Conservation (phyloP, 2,329 filamentous ascomycete species). For the Aspergillus clavatus region DNA sequence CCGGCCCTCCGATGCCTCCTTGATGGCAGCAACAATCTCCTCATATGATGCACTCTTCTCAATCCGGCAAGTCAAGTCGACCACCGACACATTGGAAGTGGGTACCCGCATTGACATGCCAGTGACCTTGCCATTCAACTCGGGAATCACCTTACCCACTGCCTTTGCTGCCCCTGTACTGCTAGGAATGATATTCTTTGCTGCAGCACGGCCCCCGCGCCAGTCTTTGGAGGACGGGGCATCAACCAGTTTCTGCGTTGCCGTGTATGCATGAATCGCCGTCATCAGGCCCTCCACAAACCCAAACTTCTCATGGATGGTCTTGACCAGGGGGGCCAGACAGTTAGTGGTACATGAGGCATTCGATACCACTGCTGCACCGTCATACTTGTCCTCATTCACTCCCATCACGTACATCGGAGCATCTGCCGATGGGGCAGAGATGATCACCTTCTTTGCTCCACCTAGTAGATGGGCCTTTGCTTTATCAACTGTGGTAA, state of each 20-base stretch:
- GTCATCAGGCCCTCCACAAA: constrained; percentile 99
- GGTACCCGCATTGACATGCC: constrained; percentile 99
- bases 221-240: constrained; percentile 98
- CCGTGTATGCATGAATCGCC: constrained; percentile 99
- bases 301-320: constrained; percentile 96
- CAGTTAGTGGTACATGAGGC: constrained; percentile 99
- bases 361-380: constrained; percentile 93
- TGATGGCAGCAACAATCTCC: constrained; percentile 87
- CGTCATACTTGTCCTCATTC: constrained; percentile 92
- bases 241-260: constrained; percentile 99
- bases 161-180: constrained; percentile 99
- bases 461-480: constrained; percentile 89
- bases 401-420: constrained; percentile 99
- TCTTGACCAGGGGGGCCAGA: constrained; percentile 98
- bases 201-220: constrained; percentile 97
- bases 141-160: constrained; percentile 98
- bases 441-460: constrained; percentile 92
- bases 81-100: constrained; percentile 97
- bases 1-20: constrained; percentile 74
- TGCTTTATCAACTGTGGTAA: constrained; percentile 98
- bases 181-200: constrained; percentile 99
- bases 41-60: constrained; percentile 75
- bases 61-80: constrained; percentile 89
- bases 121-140: constrained; percentile 98
- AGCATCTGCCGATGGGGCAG: constrained; percentile 62